Percentiles rank a stretch among this genome's conserved stretches.
These are phyloP conservation scores for Trichoderma gamsii DNA, from an alignment of 495 filamentous ascomycete genomes.

Conservation along the genomic window DNA sequence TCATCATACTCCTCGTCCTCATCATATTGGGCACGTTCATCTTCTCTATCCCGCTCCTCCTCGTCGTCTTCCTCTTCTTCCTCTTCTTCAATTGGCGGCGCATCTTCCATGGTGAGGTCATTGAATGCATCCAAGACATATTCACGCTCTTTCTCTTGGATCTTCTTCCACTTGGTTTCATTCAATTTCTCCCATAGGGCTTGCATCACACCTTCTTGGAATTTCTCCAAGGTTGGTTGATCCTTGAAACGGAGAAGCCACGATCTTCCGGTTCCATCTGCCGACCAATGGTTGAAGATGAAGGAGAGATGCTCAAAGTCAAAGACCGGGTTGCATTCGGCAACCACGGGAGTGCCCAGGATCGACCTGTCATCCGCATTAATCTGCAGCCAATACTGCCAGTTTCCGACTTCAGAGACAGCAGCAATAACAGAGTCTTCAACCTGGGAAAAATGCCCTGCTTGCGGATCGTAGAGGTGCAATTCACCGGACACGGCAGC, in stretches of 20 bases:
- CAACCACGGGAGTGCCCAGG: slow-evolving; percentile 73
- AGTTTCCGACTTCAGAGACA: slow-evolving; percentile 80
- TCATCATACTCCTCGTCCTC: slow-evolving; percentile 89
- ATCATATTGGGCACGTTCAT: slow-evolving; percentile 69
- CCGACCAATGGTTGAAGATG: slow-evolving; percentile 93
- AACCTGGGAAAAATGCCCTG: slow-evolving; percentile 76
- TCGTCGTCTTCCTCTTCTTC: slow-evolving; percentile 60
- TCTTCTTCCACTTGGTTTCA: slow-evolving; percentile 87
- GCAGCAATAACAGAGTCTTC: slow-evolving; percentile 67
- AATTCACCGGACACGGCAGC: slow-evolving; percentile 73
- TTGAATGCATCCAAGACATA: slow-evolving; percentile 96
- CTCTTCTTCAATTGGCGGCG: slow-evolving; percentile 49
- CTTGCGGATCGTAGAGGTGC: slow-evolving; percentile 86
- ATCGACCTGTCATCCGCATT: slow-evolving; percentile 62
- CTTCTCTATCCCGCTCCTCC: slow-evolving; percentile 54
- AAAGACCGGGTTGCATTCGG: slow-evolving; percentile 96
- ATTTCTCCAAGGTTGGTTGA: slow-evolving; percentile 67
- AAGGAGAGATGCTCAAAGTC: slow-evolving; percentile 97
- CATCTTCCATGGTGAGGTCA: slow-evolving; percentile 87
- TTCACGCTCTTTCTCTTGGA: slow-evolving; percentile 84
- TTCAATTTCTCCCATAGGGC: slow-evolving; percentile 97
- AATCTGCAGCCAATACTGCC: slow-evolving; percentile 96
- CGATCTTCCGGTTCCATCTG: slow-evolving; percentile 85
- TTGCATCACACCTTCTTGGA: slow-evolving; percentile 91
- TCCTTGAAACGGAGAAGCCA: slow-evolving; percentile 94